Conservation (phyloP, 2,329 filamentous ascomycete species). For the Ilyonectria sp. region DNA sequence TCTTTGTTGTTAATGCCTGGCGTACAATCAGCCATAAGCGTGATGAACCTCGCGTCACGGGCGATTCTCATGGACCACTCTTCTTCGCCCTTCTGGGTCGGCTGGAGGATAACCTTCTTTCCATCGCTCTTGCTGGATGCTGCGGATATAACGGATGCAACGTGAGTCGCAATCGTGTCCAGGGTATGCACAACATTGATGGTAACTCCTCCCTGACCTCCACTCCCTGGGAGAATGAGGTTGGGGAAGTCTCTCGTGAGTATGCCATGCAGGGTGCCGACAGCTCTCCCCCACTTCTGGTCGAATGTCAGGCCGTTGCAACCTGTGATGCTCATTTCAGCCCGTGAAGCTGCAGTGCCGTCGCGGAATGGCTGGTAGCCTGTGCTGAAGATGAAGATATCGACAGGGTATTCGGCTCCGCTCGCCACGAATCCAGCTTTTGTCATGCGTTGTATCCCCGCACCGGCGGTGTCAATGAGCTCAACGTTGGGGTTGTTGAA, state of each 20-base stretch:
- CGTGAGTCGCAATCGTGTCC: no score
- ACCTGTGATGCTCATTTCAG: slow-evolving; percentile 55
- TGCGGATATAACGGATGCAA: no score
- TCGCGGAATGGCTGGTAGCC: slow-evolving; percentile 54
- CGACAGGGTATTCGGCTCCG: not conserved
- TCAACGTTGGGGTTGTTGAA: slow-evolving; percentile 62
- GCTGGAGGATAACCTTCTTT: no score
- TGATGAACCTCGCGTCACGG: no score
- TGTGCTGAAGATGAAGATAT: slow-evolving; percentile 45
- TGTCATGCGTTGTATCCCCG: slow-evolving; percentile 32
- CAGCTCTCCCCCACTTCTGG: slow-evolving; percentile 60
- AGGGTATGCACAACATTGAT: no score
- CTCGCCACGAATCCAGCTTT: slow-evolving; percentile 48
- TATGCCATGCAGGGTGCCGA: slow-evolving; percentile 67
- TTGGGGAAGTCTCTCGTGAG: slow-evolving; percentile 67
- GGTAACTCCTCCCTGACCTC: no score
- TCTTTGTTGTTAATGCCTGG: no score
- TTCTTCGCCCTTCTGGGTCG: no score
- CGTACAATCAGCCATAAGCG: no score
- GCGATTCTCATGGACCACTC: no score
- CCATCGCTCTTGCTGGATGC: no score
- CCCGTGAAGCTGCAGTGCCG: not conserved
- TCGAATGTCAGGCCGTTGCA: slow-evolving; percentile 59
- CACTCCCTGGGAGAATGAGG: slow-evolving; percentile 59
- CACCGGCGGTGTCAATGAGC: slow-evolving; percentile 66